Evolutionary conservation across 257 asterid species (phyloP).

Genomic region (Nicotiana benthamiana): DNA sequence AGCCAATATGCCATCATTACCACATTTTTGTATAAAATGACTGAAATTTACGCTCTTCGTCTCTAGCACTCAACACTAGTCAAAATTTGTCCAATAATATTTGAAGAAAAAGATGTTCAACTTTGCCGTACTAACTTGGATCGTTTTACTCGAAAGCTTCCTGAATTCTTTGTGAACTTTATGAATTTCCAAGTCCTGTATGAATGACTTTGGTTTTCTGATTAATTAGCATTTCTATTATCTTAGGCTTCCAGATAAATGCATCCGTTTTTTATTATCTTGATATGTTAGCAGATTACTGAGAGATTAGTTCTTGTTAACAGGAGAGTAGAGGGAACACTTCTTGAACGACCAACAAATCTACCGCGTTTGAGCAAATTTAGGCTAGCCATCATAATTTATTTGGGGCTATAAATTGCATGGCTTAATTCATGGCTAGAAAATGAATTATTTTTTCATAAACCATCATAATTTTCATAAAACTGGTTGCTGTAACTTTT

Average conservation of each 20-base stretch:
- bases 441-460: too few species aligned
- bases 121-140: background rate
- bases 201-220: constrained; percentile 12
- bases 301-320: background rate
- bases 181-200: constrained; percentile 42
- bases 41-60: background rate
- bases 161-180: constrained; percentile 42
- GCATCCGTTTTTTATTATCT: background rate
- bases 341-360: constrained; percentile 40
- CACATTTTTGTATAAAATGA: too few species aligned
- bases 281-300: background rate
- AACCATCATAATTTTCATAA: too few species aligned
- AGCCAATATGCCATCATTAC: too few species aligned
- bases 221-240: background rate
- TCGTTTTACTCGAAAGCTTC: constrained; percentile 49
- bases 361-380: too few species aligned
- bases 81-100: background rate
- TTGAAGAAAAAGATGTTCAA: background rate
- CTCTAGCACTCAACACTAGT: background rate
- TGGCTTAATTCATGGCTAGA: too few species aligned
- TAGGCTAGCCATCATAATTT: too few species aligned
- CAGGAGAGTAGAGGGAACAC: constrained; percentile 59
- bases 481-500: too few species aligned
- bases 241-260: background rate
- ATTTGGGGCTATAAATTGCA: too few species aligned